A percentile compares a stretch with the other conserved stretches of the same genome.
Evolutionary conservation across 2,329 filamentous ascomycete genomes (phyloP).

Genomic region (Paramyrothecium sp.): DNA sequence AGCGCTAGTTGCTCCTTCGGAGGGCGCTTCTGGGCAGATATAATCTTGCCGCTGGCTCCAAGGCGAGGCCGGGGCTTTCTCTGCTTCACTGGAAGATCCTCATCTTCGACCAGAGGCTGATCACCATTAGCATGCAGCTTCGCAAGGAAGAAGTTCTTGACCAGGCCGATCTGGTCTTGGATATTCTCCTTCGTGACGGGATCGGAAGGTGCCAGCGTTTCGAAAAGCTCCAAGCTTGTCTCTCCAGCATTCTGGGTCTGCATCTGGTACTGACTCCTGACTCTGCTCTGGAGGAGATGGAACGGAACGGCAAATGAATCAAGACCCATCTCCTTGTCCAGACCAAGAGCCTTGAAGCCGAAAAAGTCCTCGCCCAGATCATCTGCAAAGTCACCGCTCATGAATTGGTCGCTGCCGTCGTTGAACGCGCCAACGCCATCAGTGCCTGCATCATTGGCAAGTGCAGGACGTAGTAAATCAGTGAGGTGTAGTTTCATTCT

Average conservation of each 20-base stretch:
- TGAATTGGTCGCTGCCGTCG: conserved; percentile 95
- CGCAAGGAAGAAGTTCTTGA: conserved; percentile 86
- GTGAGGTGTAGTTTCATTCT: conserved; percentile 90
- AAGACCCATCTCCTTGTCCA: conserved; percentile 87
- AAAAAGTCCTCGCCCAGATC: conserved; percentile 99
- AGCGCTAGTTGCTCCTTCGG: conserved; percentile 79
- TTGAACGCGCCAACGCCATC: conserved; percentile 92
- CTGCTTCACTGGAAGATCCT: conserved; percentile 92
- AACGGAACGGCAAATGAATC: conserved; percentile 88
- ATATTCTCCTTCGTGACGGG: conserved; percentile 79
- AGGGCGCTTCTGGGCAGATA: conserved; percentile 78
- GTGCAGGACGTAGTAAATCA: conserved; percentile 88
- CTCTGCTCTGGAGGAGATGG: conserved; percentile 88
- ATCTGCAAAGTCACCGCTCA: conserved; percentile 94
- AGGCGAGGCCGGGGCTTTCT: conserved; percentile 67
- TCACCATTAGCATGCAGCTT: conserved; percentile 82
- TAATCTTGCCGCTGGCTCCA: conserved; percentile 78
- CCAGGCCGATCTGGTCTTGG: conserved; percentile 77
- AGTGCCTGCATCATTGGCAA: conserved; percentile 69
- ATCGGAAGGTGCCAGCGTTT: conserved; percentile 67
- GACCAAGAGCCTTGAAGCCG: conserved; percentile 90
- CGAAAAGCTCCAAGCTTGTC: conserved; percentile 61
- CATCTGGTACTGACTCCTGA: conserved; percentile 80
- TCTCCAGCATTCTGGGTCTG: conserved; percentile 64
- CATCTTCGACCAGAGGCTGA: conserved; percentile 85